Conservation (phyloP, 1,284 basidiomycete species). For the Ceratobasidium sp. region DNA sequence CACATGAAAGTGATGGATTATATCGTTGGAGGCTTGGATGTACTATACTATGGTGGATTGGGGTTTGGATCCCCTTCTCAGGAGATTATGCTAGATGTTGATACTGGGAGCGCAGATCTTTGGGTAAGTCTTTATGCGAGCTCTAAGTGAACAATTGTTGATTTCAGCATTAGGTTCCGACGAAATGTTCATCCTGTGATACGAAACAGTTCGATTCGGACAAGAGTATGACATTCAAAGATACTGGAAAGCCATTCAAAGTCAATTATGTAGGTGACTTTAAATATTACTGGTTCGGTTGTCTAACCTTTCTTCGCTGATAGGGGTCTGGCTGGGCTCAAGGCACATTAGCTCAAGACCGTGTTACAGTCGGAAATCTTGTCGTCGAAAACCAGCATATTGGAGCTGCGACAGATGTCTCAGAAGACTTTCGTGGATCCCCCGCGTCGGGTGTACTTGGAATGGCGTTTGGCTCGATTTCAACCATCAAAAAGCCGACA, state of each 20-base stretch:
- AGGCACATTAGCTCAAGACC: slow-evolving; percentile 50
- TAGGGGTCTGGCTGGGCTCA: slow-evolving; percentile 50
- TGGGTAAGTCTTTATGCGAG: slow-evolving; percentile 46
- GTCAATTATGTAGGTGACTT: slow-evolving; percentile 48
- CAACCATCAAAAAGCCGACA: slow-evolving; percentile 63
- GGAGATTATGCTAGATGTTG: slow-evolving; percentile 56
- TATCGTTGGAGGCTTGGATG: slow-evolving; percentile 51
- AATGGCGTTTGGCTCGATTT: slow-evolving; percentile 50
- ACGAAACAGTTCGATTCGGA: slow-evolving; percentile 36
- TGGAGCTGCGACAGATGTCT: slow-evolving; percentile 59
- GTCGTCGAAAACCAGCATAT: slow-evolving; percentile 46
- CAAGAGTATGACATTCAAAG: slow-evolving; percentile 44
- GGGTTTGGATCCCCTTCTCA: slow-evolving; percentile 48
- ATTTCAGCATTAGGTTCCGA: slow-evolving; percentile 29
- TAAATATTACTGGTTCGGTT: too few species aligned
- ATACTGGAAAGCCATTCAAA: slow-evolving; percentile 43
- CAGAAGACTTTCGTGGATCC: slow-evolving; percentile 51
- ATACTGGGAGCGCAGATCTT: slow-evolving; percentile 59
- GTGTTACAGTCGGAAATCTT: slow-evolving; percentile 47
- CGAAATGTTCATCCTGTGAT: slow-evolving; percentile 40
- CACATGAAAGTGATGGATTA: slow-evolving; percentile 60
- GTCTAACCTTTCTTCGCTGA: background rate
- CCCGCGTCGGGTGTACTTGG: slow-evolving; percentile 49
- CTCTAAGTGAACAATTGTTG: background rate
- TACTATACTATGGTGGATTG: slow-evolving; percentile 49